Conservation (phyloP, 2,329 filamentous ascomycete species). For the Fusarium sarcochroum region DNA sequence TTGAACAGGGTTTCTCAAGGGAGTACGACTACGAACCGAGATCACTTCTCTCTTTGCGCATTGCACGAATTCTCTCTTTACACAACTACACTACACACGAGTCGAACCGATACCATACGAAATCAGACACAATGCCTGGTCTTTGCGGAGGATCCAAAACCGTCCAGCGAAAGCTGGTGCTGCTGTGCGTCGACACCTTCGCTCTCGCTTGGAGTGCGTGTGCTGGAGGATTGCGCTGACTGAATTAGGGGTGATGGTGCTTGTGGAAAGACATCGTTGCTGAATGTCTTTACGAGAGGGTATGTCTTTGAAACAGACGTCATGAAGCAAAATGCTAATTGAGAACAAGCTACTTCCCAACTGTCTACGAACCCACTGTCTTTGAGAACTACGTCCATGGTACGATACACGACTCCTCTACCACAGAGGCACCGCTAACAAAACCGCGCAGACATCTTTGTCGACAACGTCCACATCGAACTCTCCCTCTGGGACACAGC, state of each 20-base stretch:
- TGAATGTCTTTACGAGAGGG: constrained; percentile 99
- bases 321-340: constrained; percentile 28
- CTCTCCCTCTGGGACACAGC: constrained; percentile 98
- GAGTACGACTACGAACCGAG: constrained; percentile 35
- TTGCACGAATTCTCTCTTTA: constrained; percentile 7
- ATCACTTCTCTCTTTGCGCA: constrained; percentile 25
- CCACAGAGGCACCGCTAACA: constrained; percentile 10
- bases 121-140: constrained; percentile 48
- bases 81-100: constrained; percentile 19
- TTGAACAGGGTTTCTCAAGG: constrained; percentile 14
- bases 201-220: neutral
- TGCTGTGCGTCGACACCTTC: constrained; percentile 71
- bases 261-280: constrained; percentile 94
- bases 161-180: constrained; percentile 95
- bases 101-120: constrained; percentile 5
- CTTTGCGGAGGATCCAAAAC: constrained; percentile 82
- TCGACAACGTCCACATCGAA: constrained; percentile 97
- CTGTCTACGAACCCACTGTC: constrained; percentile 97
- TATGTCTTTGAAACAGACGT: constrained; percentile 60
- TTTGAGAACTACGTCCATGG: constrained; percentile 99
- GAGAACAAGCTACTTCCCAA: constrained; percentile 85
- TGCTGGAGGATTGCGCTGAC: constrained; percentile 25
- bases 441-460: constrained; percentile 85
- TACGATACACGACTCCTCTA: constrained; percentile 58
- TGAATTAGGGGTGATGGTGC: constrained; percentile 87